Percentiles rank a stretch among this genome's conserved stretches.
phyloP scores from a whole-genome alignment of 2,329 filamentous ascomycete species.

The Aureobasidium uvarum region DNA sequence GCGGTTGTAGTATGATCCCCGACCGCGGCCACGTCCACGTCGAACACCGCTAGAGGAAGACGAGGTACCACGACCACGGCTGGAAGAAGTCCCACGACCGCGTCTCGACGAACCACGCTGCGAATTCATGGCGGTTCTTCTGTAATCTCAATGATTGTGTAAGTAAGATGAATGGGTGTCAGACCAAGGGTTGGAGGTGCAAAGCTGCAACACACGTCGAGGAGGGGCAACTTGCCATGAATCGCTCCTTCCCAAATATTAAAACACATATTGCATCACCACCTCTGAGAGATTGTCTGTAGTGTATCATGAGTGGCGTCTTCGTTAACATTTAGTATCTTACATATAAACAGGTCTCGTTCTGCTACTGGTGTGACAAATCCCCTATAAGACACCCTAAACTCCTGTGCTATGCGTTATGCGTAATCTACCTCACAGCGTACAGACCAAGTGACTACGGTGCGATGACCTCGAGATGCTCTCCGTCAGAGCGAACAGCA shows the following conservation, averaged over 20 bases:
- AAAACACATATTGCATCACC: not conserved
- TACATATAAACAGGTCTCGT: conserved; percentile 18
- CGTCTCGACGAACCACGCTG: conserved; percentile 6
- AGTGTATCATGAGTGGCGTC: not conserved
- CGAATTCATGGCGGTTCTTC: not conserved
- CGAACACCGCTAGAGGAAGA: conserved; percentile 12
- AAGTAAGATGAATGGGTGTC: too few species aligned
- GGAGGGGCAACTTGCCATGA: not conserved
- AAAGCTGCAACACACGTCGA: not conserved
- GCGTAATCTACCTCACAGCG: not conserved
- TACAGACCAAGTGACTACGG: not conserved
- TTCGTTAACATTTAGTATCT: conserved; percentile 8
- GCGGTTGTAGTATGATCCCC: conserved; percentile 5
- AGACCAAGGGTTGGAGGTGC: not conserved
- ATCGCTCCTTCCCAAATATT: not conserved
- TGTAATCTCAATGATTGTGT: not conserved
- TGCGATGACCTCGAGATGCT: conserved; percentile 37
- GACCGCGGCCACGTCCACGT: conserved; percentile 6
- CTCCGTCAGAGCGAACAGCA: conserved; percentile 60
- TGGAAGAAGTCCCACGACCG: conserved; percentile 5
- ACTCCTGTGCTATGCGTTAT: conserved; percentile 13
- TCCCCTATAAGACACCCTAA: not conserved
- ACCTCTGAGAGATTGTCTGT: not conserved
- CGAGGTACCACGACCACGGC: conserved; percentile 1
- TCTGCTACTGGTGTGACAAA: not conserved